Evolutionary conservation across 1,139 yeast genomes (phyloP).

Genomic region (Saccharomyces hybrid): DNA sequence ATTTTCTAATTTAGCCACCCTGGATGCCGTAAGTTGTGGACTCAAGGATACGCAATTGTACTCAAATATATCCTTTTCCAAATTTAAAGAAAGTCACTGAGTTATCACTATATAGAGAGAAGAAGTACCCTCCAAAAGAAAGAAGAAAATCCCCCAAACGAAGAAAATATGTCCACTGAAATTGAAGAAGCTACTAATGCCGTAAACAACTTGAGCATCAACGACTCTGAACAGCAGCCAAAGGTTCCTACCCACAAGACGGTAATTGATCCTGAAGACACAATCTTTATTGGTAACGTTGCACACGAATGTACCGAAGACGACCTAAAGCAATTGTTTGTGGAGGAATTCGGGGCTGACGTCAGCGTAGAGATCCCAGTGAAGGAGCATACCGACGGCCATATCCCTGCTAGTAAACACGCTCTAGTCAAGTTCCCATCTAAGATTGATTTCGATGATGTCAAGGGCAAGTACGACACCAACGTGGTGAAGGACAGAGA

Average conservation of each 20-base stretch:
- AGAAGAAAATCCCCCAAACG: not conserved
- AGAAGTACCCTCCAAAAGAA: conserved; percentile 2
- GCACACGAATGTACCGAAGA: conserved; percentile 27
- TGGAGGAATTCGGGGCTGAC: conserved; percentile 19
- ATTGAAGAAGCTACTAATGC: conserved; percentile 7
- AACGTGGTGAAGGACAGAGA: conserved; percentile 27
- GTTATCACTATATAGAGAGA: conserved; percentile 3
- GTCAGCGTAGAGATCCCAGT: conserved; percentile 30
- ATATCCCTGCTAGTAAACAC: conserved; percentile 25
- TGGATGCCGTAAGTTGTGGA: not conserved
- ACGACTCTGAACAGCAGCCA: conserved; percentile 6
- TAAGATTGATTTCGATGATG: conserved; percentile 26
- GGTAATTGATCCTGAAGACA: conserved; percentile 29
- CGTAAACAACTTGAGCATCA: conserved; percentile 2
- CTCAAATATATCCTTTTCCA: not conserved
- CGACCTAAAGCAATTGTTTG: conserved; percentile 24
- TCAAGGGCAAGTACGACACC: conserved; percentile 29
- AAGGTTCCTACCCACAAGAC: conserved; percentile 8
- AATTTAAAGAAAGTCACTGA: conserved; percentile 1
- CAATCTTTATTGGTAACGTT: conserved; percentile 30
- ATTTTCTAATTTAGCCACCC: conserved; percentile 1
- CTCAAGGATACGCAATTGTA: not conserved
- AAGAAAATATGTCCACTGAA: conserved; percentile 10
- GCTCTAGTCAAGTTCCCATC: conserved; percentile 30
- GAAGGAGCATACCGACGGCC: conserved; percentile 20